Evolutionary conservation across 306 rosid species (phyloP).

Genomic region (Cyamopsis tetragonoloba): DNA sequence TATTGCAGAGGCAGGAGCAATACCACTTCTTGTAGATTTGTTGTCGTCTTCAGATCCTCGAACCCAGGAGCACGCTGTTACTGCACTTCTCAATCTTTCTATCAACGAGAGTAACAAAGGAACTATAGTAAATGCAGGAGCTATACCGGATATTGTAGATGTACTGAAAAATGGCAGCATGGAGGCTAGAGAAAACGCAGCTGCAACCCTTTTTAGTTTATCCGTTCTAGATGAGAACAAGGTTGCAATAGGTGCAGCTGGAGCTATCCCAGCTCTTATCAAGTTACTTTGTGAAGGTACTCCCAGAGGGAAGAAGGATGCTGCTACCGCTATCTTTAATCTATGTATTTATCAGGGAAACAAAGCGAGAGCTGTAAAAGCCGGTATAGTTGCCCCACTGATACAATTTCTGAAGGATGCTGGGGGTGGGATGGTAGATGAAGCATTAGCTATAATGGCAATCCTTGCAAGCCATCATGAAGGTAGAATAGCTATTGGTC

Average conservation of each 20-base stretch:
- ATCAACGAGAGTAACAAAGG: slow-evolving; percentile 86
- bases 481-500: slow-evolving; percentile 71
- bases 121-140: slow-evolving; percentile 86
- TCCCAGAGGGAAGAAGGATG: slow-evolving; percentile 97
- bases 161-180: slow-evolving; percentile 87
- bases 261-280: slow-evolving; percentile 96
- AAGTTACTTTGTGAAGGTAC: slow-evolving; percentile 83
- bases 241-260: slow-evolving; percentile 93
- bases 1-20: slow-evolving; percentile 97
- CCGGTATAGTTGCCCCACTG: slow-evolving; percentile 78
- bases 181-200: slow-evolving; percentile 99
- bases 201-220: slow-evolving; percentile 94
- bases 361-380: slow-evolving; percentile 93
- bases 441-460: slow-evolving; percentile 90
- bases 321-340: slow-evolving; percentile 94
- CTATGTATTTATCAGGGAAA: slow-evolving; percentile 94
- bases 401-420: slow-evolving; percentile 75
- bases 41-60: slow-evolving; percentile 76
- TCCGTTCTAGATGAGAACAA: slow-evolving; percentile 90
- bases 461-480: slow-evolving; percentile 86
- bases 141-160: slow-evolving; percentile 90
- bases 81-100: slow-evolving; percentile 93
- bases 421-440: slow-evolving; percentile 97
- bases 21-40: slow-evolving; percentile 84
- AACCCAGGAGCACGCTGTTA: slow-evolving; percentile 95